These are phyloP conservation scores for Podaxis sp. DNA, from an alignment of 768 basidiomycete genomes.

Conservation along the genomic window DNA sequence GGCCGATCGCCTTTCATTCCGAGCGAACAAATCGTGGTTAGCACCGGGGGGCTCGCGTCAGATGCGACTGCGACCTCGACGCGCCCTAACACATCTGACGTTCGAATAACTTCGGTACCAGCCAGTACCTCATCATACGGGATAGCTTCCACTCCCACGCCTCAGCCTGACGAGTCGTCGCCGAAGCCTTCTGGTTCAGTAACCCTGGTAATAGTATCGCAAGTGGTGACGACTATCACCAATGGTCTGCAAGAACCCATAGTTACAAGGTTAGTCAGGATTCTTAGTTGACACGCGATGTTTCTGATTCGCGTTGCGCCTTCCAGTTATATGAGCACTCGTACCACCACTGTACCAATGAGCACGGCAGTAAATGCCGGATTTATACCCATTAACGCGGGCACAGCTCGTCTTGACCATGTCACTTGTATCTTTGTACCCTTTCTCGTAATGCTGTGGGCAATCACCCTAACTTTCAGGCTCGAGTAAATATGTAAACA, in stretches of 20 bases:
- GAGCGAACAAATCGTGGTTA: constrained; percentile 1
- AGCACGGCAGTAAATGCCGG: background rate
- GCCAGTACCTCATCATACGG: background rate
- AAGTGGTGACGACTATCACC: constrained; percentile 1
- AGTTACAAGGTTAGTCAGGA: constrained; percentile 6
- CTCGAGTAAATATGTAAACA: background rate
- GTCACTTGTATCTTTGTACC: constrained; percentile 4
- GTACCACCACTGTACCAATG: constrained; percentile 6
- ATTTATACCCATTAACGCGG: constrained; percentile 13
- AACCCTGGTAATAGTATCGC: constrained; percentile 12
- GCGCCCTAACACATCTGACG: background rate
- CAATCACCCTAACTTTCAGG: background rate
- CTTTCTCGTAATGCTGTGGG: background rate
- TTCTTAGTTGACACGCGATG: background rate
- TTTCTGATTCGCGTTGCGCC: background rate
- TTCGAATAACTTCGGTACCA: background rate
- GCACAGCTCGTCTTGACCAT: background rate
- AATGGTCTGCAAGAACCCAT: background rate
- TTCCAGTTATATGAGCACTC: constrained; percentile 6
- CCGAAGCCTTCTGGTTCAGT: background rate
- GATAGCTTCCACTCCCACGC: background rate
- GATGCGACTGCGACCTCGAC: constrained; percentile 3
- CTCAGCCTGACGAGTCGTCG: background rate
- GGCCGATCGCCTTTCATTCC: constrained; percentile 2
- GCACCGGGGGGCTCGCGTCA: background rate